These are phyloP conservation scores for Naganishia liquefaciens DNA, from an alignment of 1,284 basidiomycete species.

Conservation along the genomic window DNA sequence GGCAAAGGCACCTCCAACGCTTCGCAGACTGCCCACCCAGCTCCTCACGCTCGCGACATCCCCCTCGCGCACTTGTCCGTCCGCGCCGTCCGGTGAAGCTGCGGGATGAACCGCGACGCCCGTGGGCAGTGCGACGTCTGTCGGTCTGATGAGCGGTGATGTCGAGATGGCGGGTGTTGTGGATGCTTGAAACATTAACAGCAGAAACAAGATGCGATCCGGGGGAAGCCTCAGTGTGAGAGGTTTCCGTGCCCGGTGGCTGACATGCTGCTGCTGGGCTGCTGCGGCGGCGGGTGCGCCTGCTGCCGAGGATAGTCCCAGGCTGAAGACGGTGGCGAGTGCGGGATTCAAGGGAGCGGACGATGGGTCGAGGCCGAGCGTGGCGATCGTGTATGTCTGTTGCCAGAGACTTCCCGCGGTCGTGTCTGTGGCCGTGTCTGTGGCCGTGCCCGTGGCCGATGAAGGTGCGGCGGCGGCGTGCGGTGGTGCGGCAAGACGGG, in stretches of 20 bases:
- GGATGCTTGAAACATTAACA: conserved; percentile 50
- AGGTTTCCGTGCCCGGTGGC: conserved; percentile 38
- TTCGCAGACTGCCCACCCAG: conserved; percentile 53
- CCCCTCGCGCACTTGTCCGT: conserved; percentile 37
- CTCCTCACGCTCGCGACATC: conserved; percentile 51
- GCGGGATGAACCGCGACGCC: conserved; percentile 43
- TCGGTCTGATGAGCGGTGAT: conserved; percentile 48
- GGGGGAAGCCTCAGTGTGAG: conserved; percentile 50
- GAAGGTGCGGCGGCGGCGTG: conserved; percentile 10
- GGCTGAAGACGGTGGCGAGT: conserved; percentile 48
- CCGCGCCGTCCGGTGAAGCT: conserved; percentile 36
- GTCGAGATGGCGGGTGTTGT: conserved; percentile 38
- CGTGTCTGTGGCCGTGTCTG: conserved; percentile 7
- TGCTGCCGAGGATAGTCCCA: conserved; percentile 45
- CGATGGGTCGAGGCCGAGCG: conserved; percentile 50
- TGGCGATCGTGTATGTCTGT: conserved; percentile 52
- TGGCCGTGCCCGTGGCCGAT: too few species aligned
- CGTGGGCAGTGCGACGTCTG: conserved; percentile 48
- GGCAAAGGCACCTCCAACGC: conserved; percentile 44
- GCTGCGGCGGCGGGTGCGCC: conserved; percentile 21
- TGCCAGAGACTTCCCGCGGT: conserved; percentile 34
- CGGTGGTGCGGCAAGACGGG: conserved; percentile 44
- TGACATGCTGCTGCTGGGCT: conserved; percentile 17
- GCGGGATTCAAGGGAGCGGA: conserved; percentile 45
- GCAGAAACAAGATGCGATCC: conserved; percentile 50